Percentiles rank a stretch among this genome's conserved stretches.
phyloP scores from a whole-genome alignment of 2,329 filamentous ascomycete species.

The Tolypocladium sp. region DNA sequence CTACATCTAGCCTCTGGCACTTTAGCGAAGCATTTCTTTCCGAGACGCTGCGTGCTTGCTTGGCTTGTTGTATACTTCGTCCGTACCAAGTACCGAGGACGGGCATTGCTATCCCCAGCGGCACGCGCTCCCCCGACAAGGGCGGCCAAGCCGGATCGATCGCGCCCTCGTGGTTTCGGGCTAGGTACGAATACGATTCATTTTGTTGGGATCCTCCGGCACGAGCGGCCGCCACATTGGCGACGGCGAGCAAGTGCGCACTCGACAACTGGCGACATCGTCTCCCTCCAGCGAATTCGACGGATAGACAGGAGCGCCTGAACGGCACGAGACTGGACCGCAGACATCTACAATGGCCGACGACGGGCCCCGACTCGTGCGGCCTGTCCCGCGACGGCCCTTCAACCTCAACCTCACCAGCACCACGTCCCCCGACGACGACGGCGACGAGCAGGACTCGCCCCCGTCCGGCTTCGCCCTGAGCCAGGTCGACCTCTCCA shows the following conservation, averaged over 20 bases:
- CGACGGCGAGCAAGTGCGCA: background rate
- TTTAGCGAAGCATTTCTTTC: background rate
- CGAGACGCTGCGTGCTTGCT: background rate
- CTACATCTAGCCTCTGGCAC: background rate
- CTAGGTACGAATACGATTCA: background rate
- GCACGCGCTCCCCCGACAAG: background rate
- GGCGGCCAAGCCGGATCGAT: background rate
- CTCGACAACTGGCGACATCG: background rate
- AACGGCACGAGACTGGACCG: background rate
- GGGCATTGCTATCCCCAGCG: background rate
- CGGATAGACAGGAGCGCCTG: background rate
- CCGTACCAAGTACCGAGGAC: background rate
- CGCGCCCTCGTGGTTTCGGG: background rate
- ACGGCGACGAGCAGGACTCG: conserved; percentile 17
- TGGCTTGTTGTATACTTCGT: background rate
- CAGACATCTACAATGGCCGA: conserved; percentile 22
- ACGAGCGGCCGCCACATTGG: background rate
- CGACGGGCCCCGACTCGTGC: conserved; percentile 47
- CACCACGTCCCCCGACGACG: conserved; percentile 33
- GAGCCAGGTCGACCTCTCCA: conserved; percentile 19
- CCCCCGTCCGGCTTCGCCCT: conserved; percentile 9
- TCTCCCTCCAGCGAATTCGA: background rate
- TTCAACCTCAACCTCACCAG: conserved; percentile 51
- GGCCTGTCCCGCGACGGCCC: conserved; percentile 62
- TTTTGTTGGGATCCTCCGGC: no score